These are phyloP conservation scores for Nicotiana noctiflora DNA, from an alignment of 257 asterid species.

Conservation along the genomic window DNA sequence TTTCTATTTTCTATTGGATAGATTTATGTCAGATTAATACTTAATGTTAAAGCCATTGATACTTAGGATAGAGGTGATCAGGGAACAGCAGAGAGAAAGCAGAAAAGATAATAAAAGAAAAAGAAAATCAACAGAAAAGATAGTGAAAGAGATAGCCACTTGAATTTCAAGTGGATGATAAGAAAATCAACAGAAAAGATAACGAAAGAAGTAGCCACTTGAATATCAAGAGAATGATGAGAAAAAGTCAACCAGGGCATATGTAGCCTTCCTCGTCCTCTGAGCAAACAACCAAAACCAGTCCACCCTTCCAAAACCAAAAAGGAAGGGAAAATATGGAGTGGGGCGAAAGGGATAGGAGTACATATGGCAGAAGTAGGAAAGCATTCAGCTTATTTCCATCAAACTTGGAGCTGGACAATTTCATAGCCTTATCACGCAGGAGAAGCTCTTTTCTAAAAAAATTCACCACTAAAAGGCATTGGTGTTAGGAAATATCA, in stretches of 20 bases:
- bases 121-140: not conserved
- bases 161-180: not conserved
- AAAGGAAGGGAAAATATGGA: too few species aligned
- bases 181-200: not conserved
- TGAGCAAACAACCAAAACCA: not conserved
- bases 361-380: too few species aligned
- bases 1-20: not conserved
- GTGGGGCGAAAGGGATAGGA: too few species aligned
- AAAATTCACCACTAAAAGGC: too few species aligned
- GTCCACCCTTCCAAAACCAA: too few species aligned
- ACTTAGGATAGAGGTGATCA: not conserved
- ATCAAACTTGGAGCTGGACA: too few species aligned
- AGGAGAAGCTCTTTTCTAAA: too few species aligned
- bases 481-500: too few species aligned
- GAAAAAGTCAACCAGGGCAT: not conserved
- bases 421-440: too few species aligned
- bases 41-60: not conserved
- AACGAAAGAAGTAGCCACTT: not conserved
- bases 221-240: not conserved
- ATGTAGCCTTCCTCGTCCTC: not conserved
- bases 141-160: not conserved
- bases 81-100: not conserved
- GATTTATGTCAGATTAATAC: not conserved
- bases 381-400: too few species aligned
- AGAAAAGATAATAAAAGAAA: not conserved